Evolutionary conservation across 1,284 basidiomycete species (phyloP).

Genomic region (Rhizoctonia solani): DNA sequence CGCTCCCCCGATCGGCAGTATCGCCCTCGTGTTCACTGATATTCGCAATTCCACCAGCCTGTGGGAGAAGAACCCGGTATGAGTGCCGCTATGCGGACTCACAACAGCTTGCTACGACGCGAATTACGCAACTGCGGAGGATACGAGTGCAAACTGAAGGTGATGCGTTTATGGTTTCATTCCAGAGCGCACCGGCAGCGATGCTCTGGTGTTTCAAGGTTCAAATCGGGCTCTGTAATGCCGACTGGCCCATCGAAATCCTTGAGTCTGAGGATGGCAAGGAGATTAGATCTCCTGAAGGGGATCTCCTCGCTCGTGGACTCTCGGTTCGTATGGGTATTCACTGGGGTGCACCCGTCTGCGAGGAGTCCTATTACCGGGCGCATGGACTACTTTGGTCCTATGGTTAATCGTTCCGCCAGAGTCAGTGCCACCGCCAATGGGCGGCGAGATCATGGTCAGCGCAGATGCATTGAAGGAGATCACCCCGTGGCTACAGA

Average conservation of each 20-base stretch:
- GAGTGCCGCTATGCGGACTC: slow-evolving; percentile 91
- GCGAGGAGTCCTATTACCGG: slow-evolving; percentile 88
- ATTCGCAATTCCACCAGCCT: slow-evolving; percentile 96
- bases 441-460: slow-evolving; percentile 94
- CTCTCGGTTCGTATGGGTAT: slow-evolving; percentile 97
- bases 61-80: slow-evolving; percentile 98
- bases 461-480: slow-evolving; percentile 88
- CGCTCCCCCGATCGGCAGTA: slow-evolving; percentile 82
- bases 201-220: slow-evolving; percentile 92
- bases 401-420: slow-evolving; percentile 91
- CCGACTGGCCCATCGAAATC: slow-evolving; percentile 93
- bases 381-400: slow-evolving; percentile 97
- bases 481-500: slow-evolving; percentile 56
- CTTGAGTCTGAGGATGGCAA: slow-evolving; percentile 92
- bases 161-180: slow-evolving; percentile 98
- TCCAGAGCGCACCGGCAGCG: slow-evolving; percentile 85
- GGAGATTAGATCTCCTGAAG: slow-evolving; percentile 71
- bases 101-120: slow-evolving; percentile 86
- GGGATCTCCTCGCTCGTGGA: slow-evolving; percentile 80
- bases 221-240: slow-evolving; percentile 83
- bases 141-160: slow-evolving; percentile 99
- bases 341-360: slow-evolving; percentile 90
- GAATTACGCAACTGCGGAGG: slow-evolving; percentile 91
- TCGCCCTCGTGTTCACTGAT: slow-evolving; percentile 97
- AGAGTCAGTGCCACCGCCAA: slow-evolving; percentile 83